These are phyloP conservation scores for Immersiella caudata DNA, from an alignment of 495 filamentous ascomycete genomes.

Conservation along the genomic window DNA sequence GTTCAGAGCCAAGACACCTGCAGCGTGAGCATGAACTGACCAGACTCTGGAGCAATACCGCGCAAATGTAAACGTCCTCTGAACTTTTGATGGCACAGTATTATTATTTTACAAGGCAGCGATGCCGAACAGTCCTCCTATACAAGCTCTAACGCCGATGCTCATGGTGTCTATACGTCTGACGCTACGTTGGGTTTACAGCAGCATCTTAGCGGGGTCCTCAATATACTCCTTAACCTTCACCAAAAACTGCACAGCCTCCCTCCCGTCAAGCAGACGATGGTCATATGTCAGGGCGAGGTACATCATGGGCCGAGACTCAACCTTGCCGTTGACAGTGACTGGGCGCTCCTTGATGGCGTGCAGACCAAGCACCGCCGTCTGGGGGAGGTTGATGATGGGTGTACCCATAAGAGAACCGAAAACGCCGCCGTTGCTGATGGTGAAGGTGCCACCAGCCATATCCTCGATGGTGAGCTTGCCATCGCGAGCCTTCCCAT, in stretches of 20 bases:
- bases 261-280: slow-evolving; percentile 89
- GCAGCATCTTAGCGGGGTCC: slow-evolving; percentile 89
- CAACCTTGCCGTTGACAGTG: slow-evolving; percentile 86
- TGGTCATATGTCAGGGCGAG: slow-evolving; percentile 97
- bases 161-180: neutral
- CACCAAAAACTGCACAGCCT: slow-evolving; percentile 95
- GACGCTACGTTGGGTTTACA: slow-evolving; percentile 42
- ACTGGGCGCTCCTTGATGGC: slow-evolving; percentile 96
- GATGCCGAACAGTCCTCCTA: neutral
- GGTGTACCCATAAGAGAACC: slow-evolving; percentile 89
- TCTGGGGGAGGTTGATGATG: slow-evolving; percentile 98
- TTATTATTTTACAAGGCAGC: neutral
- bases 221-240: slow-evolving; percentile 99
- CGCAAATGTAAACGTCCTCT: neutral
- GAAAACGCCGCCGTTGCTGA: slow-evolving; percentile 84
- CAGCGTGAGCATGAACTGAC: neutral
- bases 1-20: too few relatives aligned
- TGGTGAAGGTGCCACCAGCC: slow-evolving; percentile 98
- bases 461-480: slow-evolving; percentile 99
- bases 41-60: neutral
- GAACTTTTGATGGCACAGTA: neutral
- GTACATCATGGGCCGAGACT: slow-evolving; percentile 98
- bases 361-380: slow-evolving; percentile 94
- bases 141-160: neutral
- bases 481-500: slow-evolving; percentile 78